These are phyloP conservation scores for Pythium coloratum DNA, from an alignment of 352 stramenopile species.

Conservation along the genomic window DNA sequence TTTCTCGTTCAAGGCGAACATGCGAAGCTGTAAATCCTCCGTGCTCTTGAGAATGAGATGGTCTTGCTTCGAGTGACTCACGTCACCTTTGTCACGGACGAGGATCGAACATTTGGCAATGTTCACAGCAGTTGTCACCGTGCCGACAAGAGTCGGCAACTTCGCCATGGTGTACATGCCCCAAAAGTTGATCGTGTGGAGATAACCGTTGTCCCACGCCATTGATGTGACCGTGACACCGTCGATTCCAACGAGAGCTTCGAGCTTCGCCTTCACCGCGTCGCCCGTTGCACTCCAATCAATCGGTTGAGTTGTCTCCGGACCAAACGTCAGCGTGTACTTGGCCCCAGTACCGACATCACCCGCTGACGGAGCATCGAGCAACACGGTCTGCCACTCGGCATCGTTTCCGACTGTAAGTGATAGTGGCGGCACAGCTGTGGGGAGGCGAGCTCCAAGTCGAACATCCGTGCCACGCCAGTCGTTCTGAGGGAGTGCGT, in stretches of 20 bases:
- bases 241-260: constrained; percentile 50
- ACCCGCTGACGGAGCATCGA: constrained; percentile 36
- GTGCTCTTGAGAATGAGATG: constrained; percentile 57
- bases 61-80: constrained; percentile 51
- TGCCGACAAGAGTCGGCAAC: constrained; percentile 42
- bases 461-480: constrained; percentile 56
- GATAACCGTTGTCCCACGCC: constrained; percentile 47
- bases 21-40: constrained; percentile 50
- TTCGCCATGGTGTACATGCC: constrained; percentile 63
- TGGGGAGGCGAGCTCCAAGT: constrained; percentile 45
- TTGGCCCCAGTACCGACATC: constrained; percentile 33
- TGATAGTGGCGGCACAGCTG: constrained; percentile 38
- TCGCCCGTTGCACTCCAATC: constrained; percentile 36
- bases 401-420: constrained; percentile 56
- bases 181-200: constrained; percentile 89
- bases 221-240: constrained; percentile 51
- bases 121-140: constrained; percentile 25
- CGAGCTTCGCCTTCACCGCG: constrained; percentile 42
- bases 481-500: constrained; percentile 57
- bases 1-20: constrained; percentile 62
- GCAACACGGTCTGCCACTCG: constrained; percentile 49
- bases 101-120: constrained; percentile 36
- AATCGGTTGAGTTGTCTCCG: constrained; percentile 43
- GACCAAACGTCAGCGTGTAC: constrained; percentile 56
- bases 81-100: constrained; percentile 45